Base-by-base conservation (phyloP, 1,284 basidiomycete genomes). In the Omphalotus olearius region DNA sequence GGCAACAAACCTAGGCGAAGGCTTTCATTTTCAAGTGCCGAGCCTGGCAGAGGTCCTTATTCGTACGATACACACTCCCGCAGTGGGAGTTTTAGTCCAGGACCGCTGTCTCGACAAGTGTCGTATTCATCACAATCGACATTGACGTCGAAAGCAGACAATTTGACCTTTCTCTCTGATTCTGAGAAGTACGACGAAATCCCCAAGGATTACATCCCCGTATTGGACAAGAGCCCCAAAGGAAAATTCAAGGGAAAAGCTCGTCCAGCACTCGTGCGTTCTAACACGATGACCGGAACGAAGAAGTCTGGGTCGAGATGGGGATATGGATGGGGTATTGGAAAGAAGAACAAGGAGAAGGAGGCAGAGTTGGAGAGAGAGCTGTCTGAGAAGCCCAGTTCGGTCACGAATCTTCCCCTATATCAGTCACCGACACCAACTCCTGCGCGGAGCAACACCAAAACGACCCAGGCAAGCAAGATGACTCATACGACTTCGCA, bases 301-400 rank as follows among this genome's bases (percentile, higher is more conserved):
- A 74, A 74, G 57, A 72, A 73, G 52, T 70, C 68, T 23, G 66
- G 70, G n/a, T 61, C 64, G 6, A 78, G 69, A 61, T 83, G 79
- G 68, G 82, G 80, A 9, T 88, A 85, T 64, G 84, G 85, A 28
- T 85, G 83, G 83, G 82, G 83, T 0, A 54, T 80, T 38, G 83
- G 83, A 47, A 82, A 72, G 67, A 73, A 74, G 55, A 75, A 76
- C 57, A 82, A 82, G 69, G 72, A 62, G 58, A 66, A 73, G 41
- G 65, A 66, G 53, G 74, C 76, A 43, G 70, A 74, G 54, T 59
- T 53, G 45, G 68, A 75, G 49, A 62, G 59, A 50, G 71, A 73
- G 10, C 60, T 70, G 57, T 55, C 65, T 33, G 65, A 72, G 44
- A 63, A 59, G 42, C 41, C 54, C 11, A 46, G 45, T 13, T 66